Percentiles rank a stretch among this genome's conserved stretches.
phyloP scores from a whole-genome alignment of 2,329 filamentous ascomycete species.

The Dactylellina parvicollis region DNA sequence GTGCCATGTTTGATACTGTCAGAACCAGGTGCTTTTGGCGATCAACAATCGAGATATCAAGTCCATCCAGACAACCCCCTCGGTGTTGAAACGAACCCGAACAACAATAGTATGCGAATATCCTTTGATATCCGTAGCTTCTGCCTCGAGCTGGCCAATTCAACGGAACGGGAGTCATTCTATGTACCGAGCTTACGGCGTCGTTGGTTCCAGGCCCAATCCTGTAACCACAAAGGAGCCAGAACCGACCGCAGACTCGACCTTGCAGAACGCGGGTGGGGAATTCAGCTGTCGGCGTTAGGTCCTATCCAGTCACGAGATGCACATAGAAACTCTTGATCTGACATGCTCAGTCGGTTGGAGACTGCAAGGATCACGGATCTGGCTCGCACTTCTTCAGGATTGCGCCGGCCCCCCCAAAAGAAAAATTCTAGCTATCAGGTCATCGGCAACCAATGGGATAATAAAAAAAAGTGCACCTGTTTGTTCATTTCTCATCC shows the following conservation, averaged over 20 bases:
- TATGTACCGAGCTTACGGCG: constrained; percentile 11
- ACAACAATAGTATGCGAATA: background rate
- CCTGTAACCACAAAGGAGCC: constrained; percentile 17
- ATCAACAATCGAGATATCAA: background rate
- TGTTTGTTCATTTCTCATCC: constrained; percentile 5
- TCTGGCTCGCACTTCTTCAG: constrained; percentile 28
- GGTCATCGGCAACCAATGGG: constrained; percentile 29
- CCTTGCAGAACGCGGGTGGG: constrained; percentile 24
- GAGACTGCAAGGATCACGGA: constrained; percentile 38
- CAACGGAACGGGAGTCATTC: background rate
- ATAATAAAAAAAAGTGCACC: constrained; percentile 1
- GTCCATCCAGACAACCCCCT: background rate
- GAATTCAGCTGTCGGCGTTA: constrained; percentile 14
- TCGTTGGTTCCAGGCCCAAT: constrained; percentile 7
- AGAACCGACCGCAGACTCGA: constrained; percentile 14
- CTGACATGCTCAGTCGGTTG: constrained; percentile 30
- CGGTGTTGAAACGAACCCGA: background rate
- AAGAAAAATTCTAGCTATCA: constrained; percentile 38
- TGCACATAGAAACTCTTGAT: constrained; percentile 29
- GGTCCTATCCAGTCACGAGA: constrained; percentile 24
- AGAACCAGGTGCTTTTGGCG: background rate
- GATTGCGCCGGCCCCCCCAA: background rate
- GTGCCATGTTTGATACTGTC: background rate
- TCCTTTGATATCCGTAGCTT: background rate
- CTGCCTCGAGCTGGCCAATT: background rate